These are phyloP conservation scores for Phytophthora nicotianae DNA, from an alignment of 352 stramenopile genomes.

Conservation along the genomic window DNA sequence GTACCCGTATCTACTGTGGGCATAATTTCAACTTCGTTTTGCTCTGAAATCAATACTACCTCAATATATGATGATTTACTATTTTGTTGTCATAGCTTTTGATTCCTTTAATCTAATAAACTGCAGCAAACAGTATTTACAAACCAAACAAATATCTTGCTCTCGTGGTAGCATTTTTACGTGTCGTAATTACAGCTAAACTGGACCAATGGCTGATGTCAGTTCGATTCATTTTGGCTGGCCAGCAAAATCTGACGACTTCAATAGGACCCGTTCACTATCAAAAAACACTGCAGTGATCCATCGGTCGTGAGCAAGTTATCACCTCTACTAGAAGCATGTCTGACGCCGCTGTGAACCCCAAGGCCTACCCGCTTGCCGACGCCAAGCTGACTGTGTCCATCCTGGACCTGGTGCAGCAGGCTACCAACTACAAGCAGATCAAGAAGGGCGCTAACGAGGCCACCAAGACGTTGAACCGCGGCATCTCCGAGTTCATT, in stretches of 20 bases:
- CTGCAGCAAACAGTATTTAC: neutral
- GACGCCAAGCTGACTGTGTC: constrained; percentile 98
- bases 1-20: neutral
- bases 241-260: neutral
- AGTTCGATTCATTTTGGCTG: constrained; percentile 8
- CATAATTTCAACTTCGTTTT: neutral
- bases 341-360: constrained; percentile 87
- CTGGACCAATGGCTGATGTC: constrained; percentile 17
- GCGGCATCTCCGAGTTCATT: constrained; percentile 99
- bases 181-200: constrained; percentile 12
- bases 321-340: constrained; percentile 40
- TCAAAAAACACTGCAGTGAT: constrained; percentile 82
- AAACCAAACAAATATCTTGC: neutral
- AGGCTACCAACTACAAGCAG: constrained; percentile 99
- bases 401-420: constrained; percentile 99
- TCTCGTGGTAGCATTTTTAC: constrained; percentile 4
- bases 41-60: neutral
- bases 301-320: constrained; percentile 88
- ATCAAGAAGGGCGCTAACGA: constrained; percentile 99
- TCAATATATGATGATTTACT: neutral
- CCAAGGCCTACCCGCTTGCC: constrained; percentile 97
- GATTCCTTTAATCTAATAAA: neutral
- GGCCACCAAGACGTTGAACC: constrained; percentile 99
- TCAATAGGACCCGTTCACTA: neutral
- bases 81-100: neutral